Evolutionary conservation across 2,329 filamentous ascomycete genomes (phyloP).

Genomic region (Bimuria novae-zelandiae): DNA sequence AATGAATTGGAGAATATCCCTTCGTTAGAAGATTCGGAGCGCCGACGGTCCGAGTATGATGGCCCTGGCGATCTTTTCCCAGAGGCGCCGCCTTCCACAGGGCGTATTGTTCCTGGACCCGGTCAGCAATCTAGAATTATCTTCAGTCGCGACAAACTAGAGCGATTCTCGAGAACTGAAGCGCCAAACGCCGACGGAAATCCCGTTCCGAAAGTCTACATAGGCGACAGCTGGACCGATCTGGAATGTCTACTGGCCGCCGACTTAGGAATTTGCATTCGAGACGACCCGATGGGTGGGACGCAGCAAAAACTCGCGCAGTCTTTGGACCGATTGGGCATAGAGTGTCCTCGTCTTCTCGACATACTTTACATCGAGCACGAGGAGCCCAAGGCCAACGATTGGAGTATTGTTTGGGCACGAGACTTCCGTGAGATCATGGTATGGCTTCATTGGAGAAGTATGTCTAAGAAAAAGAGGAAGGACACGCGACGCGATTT

Average conservation of each 20-base stretch:
- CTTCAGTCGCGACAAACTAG: constrained; percentile 50
- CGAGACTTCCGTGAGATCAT: constrained; percentile 31
- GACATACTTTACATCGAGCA: constrained; percentile 11
- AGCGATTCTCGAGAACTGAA: constrained; percentile 21
- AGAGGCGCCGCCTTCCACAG: constrained; percentile 17
- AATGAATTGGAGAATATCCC: constrained; percentile 22
- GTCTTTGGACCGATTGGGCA: constrained; percentile 36
- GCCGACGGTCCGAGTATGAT: not conserved
- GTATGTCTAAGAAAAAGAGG: too few species aligned
- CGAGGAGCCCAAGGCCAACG: constrained; percentile 8
- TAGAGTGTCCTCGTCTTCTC: constrained; percentile 28
- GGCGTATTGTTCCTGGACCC: constrained; percentile 20
- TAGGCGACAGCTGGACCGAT: constrained; percentile 56
- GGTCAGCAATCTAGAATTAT: constrained; percentile 26
- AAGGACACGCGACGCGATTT: too few species aligned
- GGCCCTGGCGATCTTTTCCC: not conserved
- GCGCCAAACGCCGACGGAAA: not conserved
- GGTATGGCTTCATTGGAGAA: constrained; percentile 9
- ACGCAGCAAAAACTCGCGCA: constrained; percentile 42
- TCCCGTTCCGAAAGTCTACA: constrained; percentile 43
- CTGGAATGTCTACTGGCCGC: constrained; percentile 51
- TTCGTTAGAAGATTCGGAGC: not conserved
- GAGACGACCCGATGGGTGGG: constrained; percentile 43
- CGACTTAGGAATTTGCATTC: constrained; percentile 53
- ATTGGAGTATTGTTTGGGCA: constrained; percentile 32